Evolutionary conservation across 129 eudicot species (phyloP).

Genomic region (Solidago caesia): DNA sequence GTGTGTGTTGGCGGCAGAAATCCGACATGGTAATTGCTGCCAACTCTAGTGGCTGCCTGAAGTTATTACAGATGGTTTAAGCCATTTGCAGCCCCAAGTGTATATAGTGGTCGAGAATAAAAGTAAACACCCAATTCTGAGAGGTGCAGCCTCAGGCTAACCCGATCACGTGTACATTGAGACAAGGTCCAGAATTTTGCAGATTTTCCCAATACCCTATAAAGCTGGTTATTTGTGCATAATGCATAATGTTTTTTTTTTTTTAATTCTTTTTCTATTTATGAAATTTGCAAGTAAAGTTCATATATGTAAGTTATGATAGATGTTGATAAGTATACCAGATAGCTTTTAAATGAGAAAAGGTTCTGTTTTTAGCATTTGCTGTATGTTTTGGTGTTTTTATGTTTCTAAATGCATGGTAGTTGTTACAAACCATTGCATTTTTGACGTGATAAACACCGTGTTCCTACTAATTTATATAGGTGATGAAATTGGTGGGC

Average conservation of each 20-base stretch:
- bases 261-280: not conserved
- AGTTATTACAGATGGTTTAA: slow-evolving; percentile 55
- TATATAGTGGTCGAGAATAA: slow-evolving; percentile 11
- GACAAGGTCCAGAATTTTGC: slow-evolving; percentile 28
- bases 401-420: not conserved
- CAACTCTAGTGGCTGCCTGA: slow-evolving; percentile 81
- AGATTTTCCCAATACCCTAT: not conserved
- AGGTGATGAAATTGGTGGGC: not conserved
- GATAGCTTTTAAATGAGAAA: slow-evolving; percentile 10
- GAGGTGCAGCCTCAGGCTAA: not conserved
- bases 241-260: not conserved
- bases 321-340: slow-evolving; percentile 6
- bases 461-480: not conserved
- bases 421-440: not conserved
- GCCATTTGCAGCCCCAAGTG: not conserved
- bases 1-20: slow-evolving; percentile 89
- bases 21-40: slow-evolving; percentile 84
- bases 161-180: slow-evolving; percentile 17
- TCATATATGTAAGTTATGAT: not conserved
- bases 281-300: not conserved
- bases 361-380: slow-evolving; percentile 18
- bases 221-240: slow-evolving; percentile 3
- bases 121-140: slow-evolving; percentile 2
- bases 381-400: not conserved
- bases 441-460: not conserved